Conservation (phyloP, 352 stramenopile species). For the Pythium periplocum region DNA sequence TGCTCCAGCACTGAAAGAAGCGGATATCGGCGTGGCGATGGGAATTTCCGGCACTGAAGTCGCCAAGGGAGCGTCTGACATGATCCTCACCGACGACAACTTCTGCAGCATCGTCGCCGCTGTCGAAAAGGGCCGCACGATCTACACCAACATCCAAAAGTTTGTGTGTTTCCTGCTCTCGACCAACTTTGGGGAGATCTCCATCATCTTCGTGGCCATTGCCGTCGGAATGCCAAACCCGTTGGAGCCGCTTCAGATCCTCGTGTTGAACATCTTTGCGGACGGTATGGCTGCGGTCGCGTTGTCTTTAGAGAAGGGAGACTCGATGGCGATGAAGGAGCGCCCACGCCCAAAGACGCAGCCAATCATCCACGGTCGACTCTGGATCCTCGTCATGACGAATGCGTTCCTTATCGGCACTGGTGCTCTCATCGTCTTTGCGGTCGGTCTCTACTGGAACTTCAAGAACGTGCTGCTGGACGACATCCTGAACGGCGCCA, state of each 20-base stretch:
- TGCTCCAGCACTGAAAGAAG: conserved; percentile 91
- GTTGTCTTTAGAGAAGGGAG: conserved; percentile 28
- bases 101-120: conserved; percentile 93
- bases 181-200: conserved; percentile 90
- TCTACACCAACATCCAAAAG: conserved; percentile 94
- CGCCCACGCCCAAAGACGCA: conserved; percentile 21
- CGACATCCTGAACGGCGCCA: conserved; percentile 22
- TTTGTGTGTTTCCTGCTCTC: conserved; percentile 95
- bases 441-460: conserved; percentile 29
- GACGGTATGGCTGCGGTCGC: conserved; percentile 54
- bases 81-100: conserved; percentile 94
- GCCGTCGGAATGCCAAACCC: conserved; percentile 44
- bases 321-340: conserved; percentile 21
- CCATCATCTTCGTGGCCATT: conserved; percentile 44
- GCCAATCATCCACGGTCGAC: conserved; percentile 28
- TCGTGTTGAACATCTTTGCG: conserved; percentile 96
- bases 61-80: conserved; percentile 94
- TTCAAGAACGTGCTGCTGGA: conserved; percentile 25
- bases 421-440: conserved; percentile 24
- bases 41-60: conserved; percentile 91
- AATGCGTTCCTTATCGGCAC: conserved; percentile 26
- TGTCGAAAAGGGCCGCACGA: conserved; percentile 89
- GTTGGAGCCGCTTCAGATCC: conserved; percentile 92
- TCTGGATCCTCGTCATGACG: conserved; percentile 24
- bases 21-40: conserved; percentile 91